These are phyloP conservation scores for Dysphania ambrosioides DNA, from an alignment of 148 eudicot species.

Conservation along the genomic window DNA sequence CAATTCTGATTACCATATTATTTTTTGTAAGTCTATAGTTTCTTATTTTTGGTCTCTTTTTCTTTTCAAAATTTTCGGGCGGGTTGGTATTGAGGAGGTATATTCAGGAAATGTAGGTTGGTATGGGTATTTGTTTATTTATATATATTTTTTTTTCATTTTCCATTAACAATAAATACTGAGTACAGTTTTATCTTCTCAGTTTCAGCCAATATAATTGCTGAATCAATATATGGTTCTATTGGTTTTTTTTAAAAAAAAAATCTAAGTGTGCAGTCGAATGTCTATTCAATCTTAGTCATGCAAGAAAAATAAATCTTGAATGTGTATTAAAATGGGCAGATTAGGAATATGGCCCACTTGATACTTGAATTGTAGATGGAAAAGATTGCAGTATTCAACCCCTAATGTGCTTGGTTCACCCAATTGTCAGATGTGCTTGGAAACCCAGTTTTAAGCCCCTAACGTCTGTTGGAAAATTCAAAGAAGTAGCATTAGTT, in stretches of 20 bases:
- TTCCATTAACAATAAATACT: background rate
- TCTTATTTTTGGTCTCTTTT: background rate
- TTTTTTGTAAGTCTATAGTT: conserved; percentile 11
- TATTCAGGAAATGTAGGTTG: background rate
- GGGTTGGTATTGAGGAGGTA: background rate
- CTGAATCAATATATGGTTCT: too few species aligned
- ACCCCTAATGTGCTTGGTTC: too few species aligned
- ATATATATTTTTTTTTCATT: too few species aligned
- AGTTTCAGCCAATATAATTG: background rate
- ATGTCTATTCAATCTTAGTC: too few species aligned
- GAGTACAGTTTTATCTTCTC: background rate
- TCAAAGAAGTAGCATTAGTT: background rate
- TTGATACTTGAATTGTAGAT: too few species aligned
- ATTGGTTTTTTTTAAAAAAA: too few species aligned
- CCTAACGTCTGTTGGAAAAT: background rate
- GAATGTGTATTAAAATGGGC: too few species aligned
- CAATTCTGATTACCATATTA: background rate
- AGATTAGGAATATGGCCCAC: too few species aligned
- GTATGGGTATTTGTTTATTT: background rate
- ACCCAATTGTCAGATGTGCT: background rate
- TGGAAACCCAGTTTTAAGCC: background rate
- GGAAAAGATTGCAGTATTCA: background rate
- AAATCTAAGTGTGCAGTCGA: too few species aligned
- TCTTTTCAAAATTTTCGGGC: background rate
- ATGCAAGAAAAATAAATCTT: too few species aligned